Evolutionary conservation across 139 green algal genomes (phyloP).

Genomic region (Tetratostichococcus sp.): DNA sequence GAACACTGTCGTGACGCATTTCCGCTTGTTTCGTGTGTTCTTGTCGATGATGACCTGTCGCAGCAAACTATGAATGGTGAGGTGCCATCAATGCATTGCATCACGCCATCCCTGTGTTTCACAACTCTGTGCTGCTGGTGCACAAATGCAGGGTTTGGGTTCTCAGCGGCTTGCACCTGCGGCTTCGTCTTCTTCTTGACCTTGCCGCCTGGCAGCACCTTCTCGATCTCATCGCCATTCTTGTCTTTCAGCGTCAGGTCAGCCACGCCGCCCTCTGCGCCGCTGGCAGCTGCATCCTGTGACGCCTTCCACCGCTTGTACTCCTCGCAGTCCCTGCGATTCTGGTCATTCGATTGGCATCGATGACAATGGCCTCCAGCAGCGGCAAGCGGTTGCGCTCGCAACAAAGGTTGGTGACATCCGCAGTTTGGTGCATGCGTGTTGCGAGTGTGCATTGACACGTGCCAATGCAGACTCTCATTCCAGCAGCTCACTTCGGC

Average conservation of each 20-base stretch:
- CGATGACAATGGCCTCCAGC: too few species aligned
- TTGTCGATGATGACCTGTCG: slow-evolving; percentile 60
- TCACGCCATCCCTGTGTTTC: too few species aligned
- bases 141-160: too few species aligned
- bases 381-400: too few species aligned
- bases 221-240: slow-evolving; percentile 51
- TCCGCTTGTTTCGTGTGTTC: slow-evolving; percentile 88
- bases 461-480: too few species aligned
- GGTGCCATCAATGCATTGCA: background rate
- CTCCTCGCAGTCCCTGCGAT: slow-evolving; percentile 62
- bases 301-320: slow-evolving; percentile 80
- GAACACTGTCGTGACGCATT: slow-evolving; percentile 80
- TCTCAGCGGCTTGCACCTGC: too few species aligned
- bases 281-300: slow-evolving; percentile 38
- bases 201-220: slow-evolving; percentile 66
- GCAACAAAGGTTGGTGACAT: too few species aligned
- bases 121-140: too few species aligned
- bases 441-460: background rate
- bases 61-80: background rate
- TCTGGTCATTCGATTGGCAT: too few species aligned
- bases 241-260: slow-evolving; percentile 60
- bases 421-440: too few species aligned
- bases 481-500: slow-evolving; percentile 48
- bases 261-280: slow-evolving; percentile 32
- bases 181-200: slow-evolving; percentile 70